Conservation (phyloP, 306 rosid species). For the Rubus idaeus region DNA sequence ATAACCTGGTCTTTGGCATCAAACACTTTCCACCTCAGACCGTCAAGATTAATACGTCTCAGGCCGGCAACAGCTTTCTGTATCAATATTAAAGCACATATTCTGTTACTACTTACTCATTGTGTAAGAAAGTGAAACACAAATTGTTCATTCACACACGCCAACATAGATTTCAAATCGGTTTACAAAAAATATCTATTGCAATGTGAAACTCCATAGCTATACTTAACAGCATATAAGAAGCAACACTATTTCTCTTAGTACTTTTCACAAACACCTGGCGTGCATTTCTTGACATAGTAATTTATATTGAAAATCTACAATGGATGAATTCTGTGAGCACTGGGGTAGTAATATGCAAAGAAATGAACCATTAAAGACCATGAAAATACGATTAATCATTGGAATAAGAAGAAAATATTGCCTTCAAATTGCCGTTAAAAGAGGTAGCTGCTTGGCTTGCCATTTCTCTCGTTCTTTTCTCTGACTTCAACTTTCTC, state of each 20-base stretch:
- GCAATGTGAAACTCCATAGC: not conserved
- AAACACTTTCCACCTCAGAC: slow-evolving; percentile 87
- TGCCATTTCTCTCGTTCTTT: slow-evolving; percentile 35
- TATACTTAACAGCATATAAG: not conserved
- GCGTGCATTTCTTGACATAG: not conserved
- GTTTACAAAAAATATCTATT: not conserved
- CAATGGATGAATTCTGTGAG: not conserved
- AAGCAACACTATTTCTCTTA: not conserved
- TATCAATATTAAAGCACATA: not conserved
- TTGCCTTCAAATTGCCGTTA: slow-evolving; percentile 49
- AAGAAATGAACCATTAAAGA: not conserved
- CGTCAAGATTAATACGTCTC: slow-evolving; percentile 81
- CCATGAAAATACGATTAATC: not conserved
- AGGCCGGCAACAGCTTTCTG: slow-evolving; percentile 93
- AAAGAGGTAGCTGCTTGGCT: slow-evolving; percentile 42
- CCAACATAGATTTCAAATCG: not conserved
- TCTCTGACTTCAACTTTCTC: slow-evolving; percentile 12
- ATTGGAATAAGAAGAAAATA: not conserved
- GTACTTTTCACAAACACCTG: slow-evolving; percentile 25
- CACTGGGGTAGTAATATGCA: not conserved
- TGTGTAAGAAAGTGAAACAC: not conserved
- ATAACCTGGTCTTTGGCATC: slow-evolving; percentile 92
- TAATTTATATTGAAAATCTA: not conserved
- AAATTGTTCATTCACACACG: not conserved
- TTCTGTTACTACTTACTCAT: not conserved